A percentile compares a stretch with the other conserved stretches of the same genome.
These are phyloP conservation scores for Gossypium raimondii DNA, from an alignment of 345 rosid species.

Conservation along the genomic window DNA sequence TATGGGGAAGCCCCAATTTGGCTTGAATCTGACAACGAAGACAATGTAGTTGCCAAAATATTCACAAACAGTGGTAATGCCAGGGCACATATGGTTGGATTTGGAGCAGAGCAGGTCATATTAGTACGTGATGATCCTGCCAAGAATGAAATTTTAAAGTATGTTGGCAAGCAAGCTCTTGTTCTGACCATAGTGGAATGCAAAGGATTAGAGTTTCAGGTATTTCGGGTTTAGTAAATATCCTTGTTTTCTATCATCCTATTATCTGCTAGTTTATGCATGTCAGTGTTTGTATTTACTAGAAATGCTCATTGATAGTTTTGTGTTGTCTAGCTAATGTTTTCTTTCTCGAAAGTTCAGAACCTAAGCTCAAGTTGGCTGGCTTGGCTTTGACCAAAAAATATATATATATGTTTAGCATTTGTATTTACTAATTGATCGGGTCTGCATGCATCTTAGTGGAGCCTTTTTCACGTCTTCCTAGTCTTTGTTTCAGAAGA, in stretches of 20 bases:
- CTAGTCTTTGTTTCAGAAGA: not conserved
- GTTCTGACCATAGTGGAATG: slow-evolving; percentile 41
- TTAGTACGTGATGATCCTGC: slow-evolving; percentile 41
- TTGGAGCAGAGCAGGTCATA: slow-evolving; percentile 54
- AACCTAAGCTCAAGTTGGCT: not conserved
- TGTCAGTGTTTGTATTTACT: not conserved
- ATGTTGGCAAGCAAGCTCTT: slow-evolving; percentile 49
- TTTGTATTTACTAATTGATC: not conserved
- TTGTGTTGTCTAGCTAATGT: not conserved
- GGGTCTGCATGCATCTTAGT: not conserved
- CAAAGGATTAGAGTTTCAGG: slow-evolving; percentile 59
- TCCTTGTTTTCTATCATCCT: not conserved
- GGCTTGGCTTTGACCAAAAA: not conserved
- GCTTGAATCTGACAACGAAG: slow-evolving; percentile 31
- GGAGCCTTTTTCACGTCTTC: not conserved
- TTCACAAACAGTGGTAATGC: slow-evolving; percentile 32
- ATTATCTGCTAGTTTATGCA: not conserved
- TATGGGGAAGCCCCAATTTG: slow-evolving; percentile 48
- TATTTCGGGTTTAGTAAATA: slow-evolving; percentile 2
- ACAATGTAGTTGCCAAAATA: slow-evolving; percentile 36
- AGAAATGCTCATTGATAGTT: not conserved
- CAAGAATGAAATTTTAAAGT: slow-evolving; percentile 23
- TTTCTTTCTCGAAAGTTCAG: not conserved
- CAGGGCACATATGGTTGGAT: slow-evolving; percentile 27
- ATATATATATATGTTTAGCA: not conserved